Percentiles rank a stretch among this genome's conserved stretches.
phyloP scores from a whole-genome alignment of 129 eudicot genomes.

The Ambrosia artemisiifolia region DNA sequence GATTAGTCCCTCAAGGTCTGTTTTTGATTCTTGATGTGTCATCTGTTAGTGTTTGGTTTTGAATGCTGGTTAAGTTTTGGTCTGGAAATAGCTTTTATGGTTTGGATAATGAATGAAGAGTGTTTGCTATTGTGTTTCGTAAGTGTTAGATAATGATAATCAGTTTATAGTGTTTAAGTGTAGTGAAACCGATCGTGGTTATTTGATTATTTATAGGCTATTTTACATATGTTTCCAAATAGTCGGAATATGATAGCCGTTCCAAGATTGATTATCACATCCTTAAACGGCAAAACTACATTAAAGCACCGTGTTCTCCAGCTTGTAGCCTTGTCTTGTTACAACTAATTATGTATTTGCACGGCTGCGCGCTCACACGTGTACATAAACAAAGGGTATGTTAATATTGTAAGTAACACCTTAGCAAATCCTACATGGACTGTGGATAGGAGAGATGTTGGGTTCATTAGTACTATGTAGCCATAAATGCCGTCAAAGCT shows the following conservation, averaged over 20 bases:
- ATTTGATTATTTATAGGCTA: background rate
- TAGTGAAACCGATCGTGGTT: background rate
- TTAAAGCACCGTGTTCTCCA: too few relatives aligned
- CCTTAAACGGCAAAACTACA: background rate
- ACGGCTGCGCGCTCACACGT: background rate
- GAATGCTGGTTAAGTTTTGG: background rate
- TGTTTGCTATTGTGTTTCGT: background rate
- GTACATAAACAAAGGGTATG: background rate
- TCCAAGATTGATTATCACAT: background rate
- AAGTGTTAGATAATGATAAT: background rate
- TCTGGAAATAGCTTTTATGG: background rate
- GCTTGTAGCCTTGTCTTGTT: background rate
- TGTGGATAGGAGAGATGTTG: background rate
- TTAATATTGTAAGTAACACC: background rate
- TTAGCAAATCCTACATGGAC: background rate
- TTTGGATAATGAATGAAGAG: background rate
- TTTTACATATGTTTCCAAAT: background rate
- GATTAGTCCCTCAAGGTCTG: conserved; percentile 72
- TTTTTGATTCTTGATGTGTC: background rate
- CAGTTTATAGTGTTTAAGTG: background rate
- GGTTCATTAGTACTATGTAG: background rate
- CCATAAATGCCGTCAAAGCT: too few relatives aligned
- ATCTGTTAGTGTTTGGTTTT: conserved; percentile 5
- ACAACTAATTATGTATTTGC: background rate
- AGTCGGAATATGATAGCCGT: too few relatives aligned